Base-by-base conservation (phyloP, 164 flowering plant genomes). In the Hamamelis virginiana region DNA sequence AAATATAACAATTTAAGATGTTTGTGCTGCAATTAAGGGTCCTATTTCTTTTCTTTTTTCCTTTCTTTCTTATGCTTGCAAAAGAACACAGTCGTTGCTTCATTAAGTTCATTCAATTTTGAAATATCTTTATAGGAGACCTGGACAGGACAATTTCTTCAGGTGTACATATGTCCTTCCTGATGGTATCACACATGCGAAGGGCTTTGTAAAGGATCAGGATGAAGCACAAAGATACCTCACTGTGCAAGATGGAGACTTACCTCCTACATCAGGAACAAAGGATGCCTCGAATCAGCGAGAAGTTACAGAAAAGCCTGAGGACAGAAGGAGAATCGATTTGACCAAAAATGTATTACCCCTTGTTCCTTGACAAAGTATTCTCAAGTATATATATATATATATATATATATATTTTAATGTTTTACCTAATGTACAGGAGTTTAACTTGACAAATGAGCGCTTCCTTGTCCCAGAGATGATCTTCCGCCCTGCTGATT, bases 381-480 rank as follows among this genome's bases (percentile, higher is more conserved):
- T 14, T 52, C 15, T 26, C n/a, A 26, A 4, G 53, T 15, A 25
- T 15, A 13, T n/a, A 48, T 68, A 43, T 18, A n/a, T 25, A 47
- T 19, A 44, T 23, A n/a, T n/a, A 48, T 68, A 43, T 18, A n/a
- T 25, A 47, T 19, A 44, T 23, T 61, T n/a, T 43, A 44, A 45
- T 15, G 9, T 41, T 68, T 70, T 76, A 22, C 65, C 25, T 68
- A 65, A 43, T 68, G 12, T 76, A 68, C 87, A 92, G 99, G 97
- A 95, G 79, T 85, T 95, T 72, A 84, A 80, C 74, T 84, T 95
- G 75, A 90, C 94, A 12, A 95, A 92, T 76, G 98, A 95, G 77
- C 96, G 97, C 12, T 95, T 95, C 75, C 89, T 95, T 77, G 98
- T 95, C 21, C 99, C 98, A 12, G 99, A 95, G 80, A 91, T 92